Conservation (phyloP, 495 filamentous ascomycete species). For the Aspergillus kassunensis region DNA sequence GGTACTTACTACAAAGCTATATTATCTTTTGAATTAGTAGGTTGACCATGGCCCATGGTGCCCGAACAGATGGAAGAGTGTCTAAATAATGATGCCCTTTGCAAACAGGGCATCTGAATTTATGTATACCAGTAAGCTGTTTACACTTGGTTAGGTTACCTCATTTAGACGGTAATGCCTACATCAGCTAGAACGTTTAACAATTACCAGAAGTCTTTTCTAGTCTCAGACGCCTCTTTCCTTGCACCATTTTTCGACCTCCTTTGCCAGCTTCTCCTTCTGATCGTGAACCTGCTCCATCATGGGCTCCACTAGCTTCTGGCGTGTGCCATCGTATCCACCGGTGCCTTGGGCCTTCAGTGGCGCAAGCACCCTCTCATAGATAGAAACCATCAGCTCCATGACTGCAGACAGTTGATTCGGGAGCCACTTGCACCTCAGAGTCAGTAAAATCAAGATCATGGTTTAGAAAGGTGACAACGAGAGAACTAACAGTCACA, state of each 20-base stretch:
- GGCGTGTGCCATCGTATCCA: slow-evolving; percentile 25
- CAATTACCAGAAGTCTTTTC: neutral
- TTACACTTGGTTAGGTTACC: too few species aligned
- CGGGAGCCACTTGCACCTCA: slow-evolving; percentile 62
- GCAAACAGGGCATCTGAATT: too few species aligned
- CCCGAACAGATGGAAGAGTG: too few species aligned
- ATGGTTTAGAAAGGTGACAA: neutral
- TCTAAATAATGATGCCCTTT: too few species aligned
- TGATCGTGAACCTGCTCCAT: slow-evolving; percentile 70
- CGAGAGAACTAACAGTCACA: slow-evolving; percentile 62
- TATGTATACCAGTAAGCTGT: too few species aligned
- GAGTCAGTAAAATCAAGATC: neutral
- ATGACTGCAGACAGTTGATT: slow-evolving; percentile 79
- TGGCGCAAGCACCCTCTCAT: slow-evolving; percentile 46
- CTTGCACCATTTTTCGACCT: slow-evolving; percentile 76
- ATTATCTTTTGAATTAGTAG: too few species aligned
- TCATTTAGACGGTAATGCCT: too few species aligned
- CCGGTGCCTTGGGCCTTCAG: slow-evolving; percentile 24
- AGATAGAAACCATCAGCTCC: slow-evolving; percentile 65
- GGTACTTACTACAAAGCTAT: too few species aligned
- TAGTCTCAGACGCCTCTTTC: slow-evolving; percentile 57
- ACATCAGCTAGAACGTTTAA: too few species aligned
- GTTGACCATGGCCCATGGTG: too few species aligned
- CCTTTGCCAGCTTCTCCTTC: slow-evolving; percentile 63
- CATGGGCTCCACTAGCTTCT: slow-evolving; percentile 54